Evolutionary conservation across 2,329 filamentous ascomycete genomes (phyloP), one percentile per base, ranked within the genome.

Genomic region (Alternaria sp.): DNA sequence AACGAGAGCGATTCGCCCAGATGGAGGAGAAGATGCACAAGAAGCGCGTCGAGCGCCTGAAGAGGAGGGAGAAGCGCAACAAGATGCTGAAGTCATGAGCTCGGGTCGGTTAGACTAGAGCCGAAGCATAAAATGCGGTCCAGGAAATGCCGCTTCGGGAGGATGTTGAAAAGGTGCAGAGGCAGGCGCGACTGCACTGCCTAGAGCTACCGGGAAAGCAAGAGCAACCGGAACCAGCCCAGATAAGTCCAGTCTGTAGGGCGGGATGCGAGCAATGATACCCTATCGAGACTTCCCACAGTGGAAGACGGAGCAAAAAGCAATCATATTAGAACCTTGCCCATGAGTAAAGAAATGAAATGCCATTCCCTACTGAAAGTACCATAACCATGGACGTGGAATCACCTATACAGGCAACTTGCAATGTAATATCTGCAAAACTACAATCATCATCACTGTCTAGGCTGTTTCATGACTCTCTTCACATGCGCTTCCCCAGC

Each of bases 1-100:
- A 98, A 85, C 93, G 91, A 81, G 93, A 94, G 76, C 86, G 95
- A 71, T 98, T 95, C 78, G 93, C 93, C 80, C 93, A 94, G 85
- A 88, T 99, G 88, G 95, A 93, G 19, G 93, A 93, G 83, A 98
- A 96, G 85, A 98, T 99, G 96, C 95, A 98, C 84, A 89, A 88
- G 82, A 98, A 97, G 86, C 87, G 94, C 65, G 91, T 98, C 12
- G 96, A 99, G 83, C 88, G 96, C 73, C 82, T 97, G 81, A 97
- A 93, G 89, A 88, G 94, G 77, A 92, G 93, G 81, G 96, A 99
- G 86, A 98, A 98, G 90, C 89, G 96, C 78, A 99, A 95, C 82
- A 96, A 95, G 84, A 83, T 93, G 79, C 74, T 86, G 64, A 85
- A 85, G 71, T 85, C 83, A 32, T 85, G 79, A 78, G 57, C 51